Percentiles rank a stretch among this genome's conserved stretches.
phyloP scores from a whole-genome alignment of 768 basidiomycete genomes.

The Xerocomellus intermedius region DNA sequence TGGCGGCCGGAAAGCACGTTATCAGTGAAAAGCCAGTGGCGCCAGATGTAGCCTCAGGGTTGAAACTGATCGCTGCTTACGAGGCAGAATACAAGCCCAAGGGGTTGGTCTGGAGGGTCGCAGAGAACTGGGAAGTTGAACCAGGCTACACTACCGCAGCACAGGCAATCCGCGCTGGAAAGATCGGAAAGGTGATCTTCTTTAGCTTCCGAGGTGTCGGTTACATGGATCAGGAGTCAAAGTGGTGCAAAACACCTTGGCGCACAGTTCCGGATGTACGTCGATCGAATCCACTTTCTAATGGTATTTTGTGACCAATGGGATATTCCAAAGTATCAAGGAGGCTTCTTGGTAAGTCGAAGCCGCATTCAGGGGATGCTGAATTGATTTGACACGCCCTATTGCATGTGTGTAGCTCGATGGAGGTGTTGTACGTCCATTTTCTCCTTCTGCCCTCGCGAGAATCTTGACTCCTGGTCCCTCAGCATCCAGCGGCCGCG shows the following conservation, averaged over 20 bases:
- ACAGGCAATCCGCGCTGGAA: constrained; percentile 51
- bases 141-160: constrained; percentile 48
- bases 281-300: constrained; percentile 11
- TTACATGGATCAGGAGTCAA: constrained; percentile 57
- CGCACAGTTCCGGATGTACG: constrained; percentile 76
- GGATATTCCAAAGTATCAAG: constrained; percentile 55
- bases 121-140: constrained; percentile 75
- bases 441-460: neutral
- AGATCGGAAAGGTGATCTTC: constrained; percentile 68
- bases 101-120: constrained; percentile 76
- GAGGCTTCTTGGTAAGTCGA: constrained; percentile 72
- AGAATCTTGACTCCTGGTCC: neutral
- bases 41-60: constrained; percentile 61
- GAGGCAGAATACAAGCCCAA: constrained; percentile 61
- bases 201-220: constrained; percentile 58
- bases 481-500: constrained; percentile 64
- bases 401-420: constrained; percentile 52
- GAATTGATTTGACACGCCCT: neutral
- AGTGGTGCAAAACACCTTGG: constrained; percentile 85
- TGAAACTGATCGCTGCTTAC: constrained; percentile 65
- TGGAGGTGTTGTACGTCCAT: constrained; percentile 64
- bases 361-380: neutral
- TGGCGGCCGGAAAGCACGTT: constrained; percentile 83
- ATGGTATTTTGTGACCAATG: neutral
- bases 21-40: constrained; percentile 87